phyloP scores from a whole-genome alignment of 805 yeast genomes.

The Vanderwaltozyma tropicalis region DNA sequence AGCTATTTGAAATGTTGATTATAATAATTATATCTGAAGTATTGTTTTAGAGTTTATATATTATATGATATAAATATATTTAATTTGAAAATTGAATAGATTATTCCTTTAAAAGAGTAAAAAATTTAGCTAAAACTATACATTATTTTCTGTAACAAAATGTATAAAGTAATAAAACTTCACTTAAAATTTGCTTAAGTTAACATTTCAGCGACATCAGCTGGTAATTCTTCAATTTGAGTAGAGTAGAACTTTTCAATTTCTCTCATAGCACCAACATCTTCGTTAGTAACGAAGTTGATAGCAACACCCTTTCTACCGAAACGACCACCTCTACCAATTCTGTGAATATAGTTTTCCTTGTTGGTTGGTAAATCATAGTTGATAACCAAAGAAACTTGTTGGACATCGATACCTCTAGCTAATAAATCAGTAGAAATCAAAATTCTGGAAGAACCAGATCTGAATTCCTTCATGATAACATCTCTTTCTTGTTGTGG shows the following conservation, averaged over 20 bases:
- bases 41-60: too few species aligned
- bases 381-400: constrained; percentile 89
- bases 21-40: too few species aligned
- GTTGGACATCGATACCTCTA: constrained; percentile 97
- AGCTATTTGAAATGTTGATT: too few species aligned
- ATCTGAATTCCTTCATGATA: constrained; percentile 91
- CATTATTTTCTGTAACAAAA: constrained; percentile 3
- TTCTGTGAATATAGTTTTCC: constrained; percentile 94
- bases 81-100: not conserved
- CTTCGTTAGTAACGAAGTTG: constrained; percentile 79
- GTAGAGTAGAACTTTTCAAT: constrained; percentile 65
- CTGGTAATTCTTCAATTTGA: constrained; percentile 70
- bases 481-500: constrained; percentile 89
- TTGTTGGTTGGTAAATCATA: constrained; percentile 88
- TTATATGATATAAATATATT: too few species aligned
- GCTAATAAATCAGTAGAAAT: constrained; percentile 97
- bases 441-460: constrained; percentile 85
- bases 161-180: constrained; percentile 4
- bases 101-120: constrained; percentile 2
- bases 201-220: constrained; percentile 48
- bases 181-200: constrained; percentile 4
- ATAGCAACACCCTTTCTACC: constrained; percentile 98
- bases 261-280: constrained; percentile 62
- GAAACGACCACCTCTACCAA: constrained; percentile 96
- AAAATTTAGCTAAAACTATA: constrained; percentile 7